Evolutionary conservation across 1,284 basidiomycete genomes (phyloP), one percentile per base, ranked within the genome.

Genomic region (Pyrrhoderma noxium): DNA sequence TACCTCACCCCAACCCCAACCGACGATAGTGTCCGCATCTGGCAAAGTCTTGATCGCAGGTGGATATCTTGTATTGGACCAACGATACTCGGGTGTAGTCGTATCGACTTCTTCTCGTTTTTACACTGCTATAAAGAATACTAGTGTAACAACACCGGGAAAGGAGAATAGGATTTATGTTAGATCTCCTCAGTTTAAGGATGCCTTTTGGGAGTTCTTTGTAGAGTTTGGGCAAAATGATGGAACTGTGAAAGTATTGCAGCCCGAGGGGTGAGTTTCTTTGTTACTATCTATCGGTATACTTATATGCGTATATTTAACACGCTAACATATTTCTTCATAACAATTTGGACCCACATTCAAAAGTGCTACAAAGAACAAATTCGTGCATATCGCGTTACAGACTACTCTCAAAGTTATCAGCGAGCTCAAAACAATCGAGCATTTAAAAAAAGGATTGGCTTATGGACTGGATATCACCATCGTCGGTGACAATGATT

Each of bases 21-120:
- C 70, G 40, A 86, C 79, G 31, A 75, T 88, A 53, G 80, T 96
- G 49, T 97, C 93, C 22, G 82, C 94, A 1, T 91, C 95, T 3
- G 96, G 95, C 58, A 99, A 99, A 69, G 94, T 97, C 50, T 80
- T 99, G 55, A 67, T 97, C 52, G 91, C 94, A 2, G 93, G 93
- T 1, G 93, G 93, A 2, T 97, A 96, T 70, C 86, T 97, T 52
- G 90, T 97, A 22, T 83, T 96, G 53, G 92, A 96, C 67, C 82
- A 79, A 27, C 68, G 74, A 4, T 91, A 89, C 66, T 81, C 85
- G 25, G 93, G 93, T 41, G 70, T 90, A 51, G 93, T 93, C 34
- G 77, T 96, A 45, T 91, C 90, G 0, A 95, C 95, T 5, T 89
- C 89, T 8, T 90, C 92, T 16, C 79, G 96, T 38, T 99, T 99